Conservation (phyloP, 1,139 yeast species). For the Taphrina communis region DNA sequence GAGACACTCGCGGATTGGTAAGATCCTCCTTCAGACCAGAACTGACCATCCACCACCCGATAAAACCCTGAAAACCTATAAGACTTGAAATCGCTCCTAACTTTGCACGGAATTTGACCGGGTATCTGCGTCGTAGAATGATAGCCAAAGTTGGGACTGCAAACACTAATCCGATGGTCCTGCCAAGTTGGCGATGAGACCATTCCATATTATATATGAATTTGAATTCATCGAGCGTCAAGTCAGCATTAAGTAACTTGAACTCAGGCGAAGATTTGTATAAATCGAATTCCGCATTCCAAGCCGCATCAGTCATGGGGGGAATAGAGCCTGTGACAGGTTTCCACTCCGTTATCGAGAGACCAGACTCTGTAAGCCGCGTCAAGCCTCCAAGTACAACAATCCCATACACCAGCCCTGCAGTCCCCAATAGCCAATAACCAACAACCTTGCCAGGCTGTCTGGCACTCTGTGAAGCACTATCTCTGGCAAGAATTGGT, state of each 20-base stretch:
- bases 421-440: slow-evolving; percentile 88
- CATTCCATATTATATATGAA: slow-evolving; percentile 97
- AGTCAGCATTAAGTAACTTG: slow-evolving; percentile 76
- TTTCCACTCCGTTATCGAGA: slow-evolving; percentile 97
- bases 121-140: slow-evolving; percentile 62
- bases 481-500: background rate
- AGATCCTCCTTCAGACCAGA: slow-evolving; percentile 90
- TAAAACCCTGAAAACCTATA: slow-evolving; percentile 89
- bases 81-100: slow-evolving; percentile 74
- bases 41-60: slow-evolving; percentile 99
- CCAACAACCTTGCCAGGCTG: slow-evolving; percentile 60
- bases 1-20: slow-evolving; percentile 89
- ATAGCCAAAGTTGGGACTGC: slow-evolving; percentile 86
- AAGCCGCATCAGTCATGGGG: slow-evolving; percentile 75
- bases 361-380: slow-evolving; percentile 90
- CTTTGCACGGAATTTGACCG: slow-evolving; percentile 50
- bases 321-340: slow-evolving; percentile 96
- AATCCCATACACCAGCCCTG: slow-evolving; percentile 89
- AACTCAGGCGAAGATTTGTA: slow-evolving; percentile 91
- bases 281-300: slow-evolving; percentile 83
- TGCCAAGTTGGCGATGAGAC: slow-evolving; percentile 92
- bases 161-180: slow-evolving; percentile 83
- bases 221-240: slow-evolving; percentile 89
- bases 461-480: slow-evolving; percentile 4
- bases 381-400: slow-evolving; percentile 97